A percentile compares a stretch with the other conserved stretches of the same genome.
Conservation (phyloP, 805 yeast genomes). For the Kuraishia floccosa region DNA sequence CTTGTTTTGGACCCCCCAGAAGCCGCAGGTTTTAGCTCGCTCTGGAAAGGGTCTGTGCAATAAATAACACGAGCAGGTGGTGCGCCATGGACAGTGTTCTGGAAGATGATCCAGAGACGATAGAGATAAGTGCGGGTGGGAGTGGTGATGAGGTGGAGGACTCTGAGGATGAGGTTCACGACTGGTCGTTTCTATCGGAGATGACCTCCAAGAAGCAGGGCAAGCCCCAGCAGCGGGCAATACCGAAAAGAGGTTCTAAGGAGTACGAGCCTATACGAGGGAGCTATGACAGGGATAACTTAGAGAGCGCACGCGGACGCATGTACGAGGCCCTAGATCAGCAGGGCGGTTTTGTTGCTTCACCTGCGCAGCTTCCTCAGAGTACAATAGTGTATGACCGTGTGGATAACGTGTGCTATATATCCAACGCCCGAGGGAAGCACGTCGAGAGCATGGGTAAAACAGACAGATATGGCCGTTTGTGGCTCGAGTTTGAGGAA, state of each 20-base stretch:
- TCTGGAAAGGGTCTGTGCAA: no score
- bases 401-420: constrained; percentile 12
- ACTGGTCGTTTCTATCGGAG: constrained; percentile 34
- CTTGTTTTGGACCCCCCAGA: no score
- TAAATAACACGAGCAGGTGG: no score
- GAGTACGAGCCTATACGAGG: constrained; percentile 55
- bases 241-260: constrained; percentile 75
- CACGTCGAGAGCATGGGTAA: constrained; percentile 66
- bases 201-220: constrained; percentile 6
- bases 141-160: constrained; percentile 12
- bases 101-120: no score
- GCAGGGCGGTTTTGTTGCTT: constrained; percentile 29
- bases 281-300: constrained; percentile 16
- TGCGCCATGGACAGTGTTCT: no score
- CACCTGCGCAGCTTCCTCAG: constrained; percentile 12
- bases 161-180: constrained; percentile 29
- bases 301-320: constrained; percentile 45
- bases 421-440: constrained; percentile 51
- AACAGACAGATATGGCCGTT: constrained; percentile 32
- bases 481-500: constrained; percentile 55
- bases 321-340: constrained; percentile 61
- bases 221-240: constrained; percentile 4
- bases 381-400: constrained; percentile 12
- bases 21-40: no score
- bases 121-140: no score